These are phyloP conservation scores for Xylariaceae sp. DNA, from an alignment of 2,329 filamentous ascomycete genomes.

Conservation along the genomic window DNA sequence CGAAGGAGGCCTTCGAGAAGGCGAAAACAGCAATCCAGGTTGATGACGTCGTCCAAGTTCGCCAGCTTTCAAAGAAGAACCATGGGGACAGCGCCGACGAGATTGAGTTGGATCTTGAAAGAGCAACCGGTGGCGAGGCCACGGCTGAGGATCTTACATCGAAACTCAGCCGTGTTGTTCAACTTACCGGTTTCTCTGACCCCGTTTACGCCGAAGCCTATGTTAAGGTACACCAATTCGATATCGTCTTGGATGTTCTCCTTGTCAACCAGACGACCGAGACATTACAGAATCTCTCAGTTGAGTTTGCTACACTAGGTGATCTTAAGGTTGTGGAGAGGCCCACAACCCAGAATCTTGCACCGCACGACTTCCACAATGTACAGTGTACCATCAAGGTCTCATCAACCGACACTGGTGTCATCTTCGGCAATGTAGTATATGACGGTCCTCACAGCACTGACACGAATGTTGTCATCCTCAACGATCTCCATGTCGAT, in stretches of 20 bases:
- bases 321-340: conserved; percentile 98
- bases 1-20: conserved; percentile 89
- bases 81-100: conserved; percentile 81
- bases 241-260: conserved; percentile 95
- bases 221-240: conserved; percentile 98
- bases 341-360: conserved; percentile 94
- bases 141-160: conserved; percentile 85
- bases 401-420: conserved; percentile 94
- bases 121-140: conserved; percentile 89
- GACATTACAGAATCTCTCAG: conserved; percentile 94
- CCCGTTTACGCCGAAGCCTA: conserved; percentile 99
- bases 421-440: conserved; percentile 98
- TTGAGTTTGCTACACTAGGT: conserved; percentile 97
- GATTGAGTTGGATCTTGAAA: conserved; percentile 88
- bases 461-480: conserved; percentile 94
- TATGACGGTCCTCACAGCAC: conserved; percentile 93
- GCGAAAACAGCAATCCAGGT: conserved; percentile 94
- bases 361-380: conserved; percentile 95
- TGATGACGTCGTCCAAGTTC: conserved; percentile 91
- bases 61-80: conserved; percentile 93
- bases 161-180: conserved; percentile 94
- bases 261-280: conserved; percentile 97
- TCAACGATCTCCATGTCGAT: conserved; percentile 97
- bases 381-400: conserved; percentile 99
- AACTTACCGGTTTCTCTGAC: conserved; percentile 97